phyloP scores from a whole-genome alignment of 2,329 filamentous ascomycete species.

The Fusarium citri region DNA sequence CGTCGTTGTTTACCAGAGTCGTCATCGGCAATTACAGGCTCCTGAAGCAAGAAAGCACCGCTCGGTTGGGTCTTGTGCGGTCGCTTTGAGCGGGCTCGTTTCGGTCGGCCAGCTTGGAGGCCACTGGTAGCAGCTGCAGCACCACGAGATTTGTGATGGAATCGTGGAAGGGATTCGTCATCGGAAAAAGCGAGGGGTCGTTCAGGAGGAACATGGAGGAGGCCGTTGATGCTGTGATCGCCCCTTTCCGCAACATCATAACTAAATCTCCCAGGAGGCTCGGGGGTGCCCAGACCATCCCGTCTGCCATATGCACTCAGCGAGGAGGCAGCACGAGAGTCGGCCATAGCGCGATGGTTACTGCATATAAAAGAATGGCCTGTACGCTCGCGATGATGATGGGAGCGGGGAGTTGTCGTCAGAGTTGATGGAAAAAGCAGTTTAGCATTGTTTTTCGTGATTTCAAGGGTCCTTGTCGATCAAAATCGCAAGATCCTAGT shows the following conservation, averaged over 20 bases:
- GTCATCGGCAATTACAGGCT: constrained; percentile 52
- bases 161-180: constrained; percentile 45
- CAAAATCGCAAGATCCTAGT: constrained; percentile 30
- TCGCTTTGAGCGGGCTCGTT: constrained; percentile 44
- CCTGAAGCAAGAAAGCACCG: constrained; percentile 64
- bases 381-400: constrained; percentile 30
- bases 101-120: constrained; percentile 40
- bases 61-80: constrained; percentile 58
- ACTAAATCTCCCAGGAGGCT: constrained; percentile 44
- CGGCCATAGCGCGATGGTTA: constrained; percentile 43
- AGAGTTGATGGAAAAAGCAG: constrained; percentile 31
- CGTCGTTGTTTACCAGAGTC: constrained; percentile 47
- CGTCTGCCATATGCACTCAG: constrained; percentile 43
- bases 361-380: constrained; percentile 40
- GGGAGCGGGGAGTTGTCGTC: constrained; percentile 35
- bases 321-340: constrained; percentile 40
- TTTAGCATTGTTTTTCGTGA: constrained; percentile 41
- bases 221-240: constrained; percentile 43
- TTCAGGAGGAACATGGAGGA: constrained; percentile 42
- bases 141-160: constrained; percentile 35
- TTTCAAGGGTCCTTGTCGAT: constrained; percentile 38
- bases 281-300: constrained; percentile 44
- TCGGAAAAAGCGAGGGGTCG: constrained; percentile 47
- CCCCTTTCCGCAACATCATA: constrained; percentile 43
- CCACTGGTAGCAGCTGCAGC: constrained; percentile 26